Evolutionary conservation across 1,139 yeast genomes (phyloP), one percentile per base, ranked within the genome.

Genomic region (Saccharomyces pastorianus): DNA sequence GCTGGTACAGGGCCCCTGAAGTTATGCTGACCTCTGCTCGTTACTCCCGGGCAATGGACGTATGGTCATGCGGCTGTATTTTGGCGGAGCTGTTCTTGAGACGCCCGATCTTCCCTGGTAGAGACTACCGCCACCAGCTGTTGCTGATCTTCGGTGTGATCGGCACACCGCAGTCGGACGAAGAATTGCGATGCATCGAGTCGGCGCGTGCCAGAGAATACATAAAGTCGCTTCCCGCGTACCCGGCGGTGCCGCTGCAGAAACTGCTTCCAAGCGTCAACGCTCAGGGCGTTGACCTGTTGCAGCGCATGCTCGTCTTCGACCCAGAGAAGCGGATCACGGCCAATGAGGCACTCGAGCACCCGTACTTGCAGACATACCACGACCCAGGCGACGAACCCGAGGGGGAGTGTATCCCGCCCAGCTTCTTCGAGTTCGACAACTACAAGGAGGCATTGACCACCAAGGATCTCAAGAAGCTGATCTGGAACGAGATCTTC

Each of bases 1-100:
- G 98, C 63, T 91, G 98, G 98, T 91, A 91, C 71, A 76, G 98
- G 53, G 98, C 98, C 1, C 98, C 98, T 0, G 98, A 91, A 66
- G 91, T 91, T 68, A 91, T 91, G 98, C 77, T 93, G 53, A 88
- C 97, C 1, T 86, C 90, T 65, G 93, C 91, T 58, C 91, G 88
- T 66, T 93, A 93, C 72, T 87, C 96, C 29, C 88, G 91, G 56
- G 96, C 97, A 14, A 91, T 93, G 64, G 99, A 93, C 71, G 84
- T 91, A 57, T 93, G 99, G 99, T 85, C 96, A 1, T 91, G 90
- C 48, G 99, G 99, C 3, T 93, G 99, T 71, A 91, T 93, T 54
- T 73, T 93, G 55, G 98, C 96, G 0, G 99, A 93, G 70, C 85
- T 93, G 88, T 76, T 90, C 49, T 76, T 84, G 54, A 89, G 95